Conservation (phyloP, 345 rosid species). For the Citropsis articulata region DNA sequence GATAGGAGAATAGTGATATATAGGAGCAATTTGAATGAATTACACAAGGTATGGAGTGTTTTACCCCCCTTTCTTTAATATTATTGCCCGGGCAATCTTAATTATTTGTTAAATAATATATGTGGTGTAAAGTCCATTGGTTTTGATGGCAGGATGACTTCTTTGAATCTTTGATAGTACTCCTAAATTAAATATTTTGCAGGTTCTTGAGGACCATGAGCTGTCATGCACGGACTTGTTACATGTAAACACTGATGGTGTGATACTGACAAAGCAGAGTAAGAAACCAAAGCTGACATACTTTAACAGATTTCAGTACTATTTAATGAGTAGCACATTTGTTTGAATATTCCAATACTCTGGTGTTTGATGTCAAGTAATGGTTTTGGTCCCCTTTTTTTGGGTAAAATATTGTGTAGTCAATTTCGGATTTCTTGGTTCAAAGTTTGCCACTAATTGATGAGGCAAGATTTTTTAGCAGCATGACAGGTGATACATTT, state of each 20-base stretch:
- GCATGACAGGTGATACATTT: background rate
- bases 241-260: slow-evolving; percentile 76
- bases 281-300: slow-evolving; percentile 33
- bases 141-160: background rate
- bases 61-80: background rate
- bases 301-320: background rate
- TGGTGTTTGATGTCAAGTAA: background rate
- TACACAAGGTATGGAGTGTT: slow-evolving; percentile 59
- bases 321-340: background rate
- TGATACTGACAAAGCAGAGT: slow-evolving; percentile 77
- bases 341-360: background rate
- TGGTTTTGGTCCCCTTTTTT: background rate
- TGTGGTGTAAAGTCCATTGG: background rate
- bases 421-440: background rate
- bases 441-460: background rate
- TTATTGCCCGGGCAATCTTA: background rate
- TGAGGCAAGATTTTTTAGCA: background rate
- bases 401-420: background rate
- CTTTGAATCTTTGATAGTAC: slow-evolving; percentile 9
- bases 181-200: slow-evolving; percentile 19
- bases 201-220: slow-evolving; percentile 96
- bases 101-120: background rate
- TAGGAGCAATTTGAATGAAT: slow-evolving; percentile 78
- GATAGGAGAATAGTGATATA: slow-evolving; percentile 81
- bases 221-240: slow-evolving; percentile 71